phyloP scores from a whole-genome alignment of 139 green algal genomes.

The Chlamydomonas sp. region DNA sequence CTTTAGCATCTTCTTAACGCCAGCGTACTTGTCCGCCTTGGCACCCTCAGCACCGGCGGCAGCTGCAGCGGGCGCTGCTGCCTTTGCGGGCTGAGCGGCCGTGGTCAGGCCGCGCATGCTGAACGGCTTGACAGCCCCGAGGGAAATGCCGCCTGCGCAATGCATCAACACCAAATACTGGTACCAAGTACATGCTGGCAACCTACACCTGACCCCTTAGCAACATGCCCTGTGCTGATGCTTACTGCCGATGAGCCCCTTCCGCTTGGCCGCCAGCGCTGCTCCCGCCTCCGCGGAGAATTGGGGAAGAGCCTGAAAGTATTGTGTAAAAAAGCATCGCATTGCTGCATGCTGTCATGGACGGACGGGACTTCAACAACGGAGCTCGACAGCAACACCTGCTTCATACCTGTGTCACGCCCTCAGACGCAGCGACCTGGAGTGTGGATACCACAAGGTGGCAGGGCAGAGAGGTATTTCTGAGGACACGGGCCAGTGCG shows the following conservation, averaged over 20 bases:
- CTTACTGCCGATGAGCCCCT: constrained; percentile 45
- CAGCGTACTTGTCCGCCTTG: constrained; percentile 34
- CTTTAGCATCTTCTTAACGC: constrained; percentile 32
- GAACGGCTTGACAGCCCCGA: constrained; percentile 21
- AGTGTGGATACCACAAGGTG: neutral
- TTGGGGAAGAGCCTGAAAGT: constrained; percentile 25
- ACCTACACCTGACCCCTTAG: too few species aligned
- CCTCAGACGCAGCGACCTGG: constrained; percentile 20
- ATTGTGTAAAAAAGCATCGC: neutral
- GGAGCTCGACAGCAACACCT: neutral
- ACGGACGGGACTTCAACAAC: neutral
- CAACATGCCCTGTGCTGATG: too few species aligned
- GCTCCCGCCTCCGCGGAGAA: constrained; percentile 36
- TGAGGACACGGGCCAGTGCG: neutral
- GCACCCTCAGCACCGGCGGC: constrained; percentile 5
- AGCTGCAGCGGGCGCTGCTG: constrained; percentile 4
- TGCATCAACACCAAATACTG: neutral
- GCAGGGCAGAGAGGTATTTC: neutral
- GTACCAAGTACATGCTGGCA: neutral
- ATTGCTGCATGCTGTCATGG: neutral
- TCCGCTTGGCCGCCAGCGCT: constrained; percentile 50
- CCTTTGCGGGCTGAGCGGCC: neutral
- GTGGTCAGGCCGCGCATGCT: constrained; percentile 32
- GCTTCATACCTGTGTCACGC: constrained; percentile 16
- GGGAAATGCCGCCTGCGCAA: constrained; percentile 19